Percentiles rank a stretch among this genome's conserved stretches.
These are phyloP conservation scores for Sporothrix inflata DNA, from an alignment of 2,329 filamentous ascomycete genomes.

Conservation along the genomic window DNA sequence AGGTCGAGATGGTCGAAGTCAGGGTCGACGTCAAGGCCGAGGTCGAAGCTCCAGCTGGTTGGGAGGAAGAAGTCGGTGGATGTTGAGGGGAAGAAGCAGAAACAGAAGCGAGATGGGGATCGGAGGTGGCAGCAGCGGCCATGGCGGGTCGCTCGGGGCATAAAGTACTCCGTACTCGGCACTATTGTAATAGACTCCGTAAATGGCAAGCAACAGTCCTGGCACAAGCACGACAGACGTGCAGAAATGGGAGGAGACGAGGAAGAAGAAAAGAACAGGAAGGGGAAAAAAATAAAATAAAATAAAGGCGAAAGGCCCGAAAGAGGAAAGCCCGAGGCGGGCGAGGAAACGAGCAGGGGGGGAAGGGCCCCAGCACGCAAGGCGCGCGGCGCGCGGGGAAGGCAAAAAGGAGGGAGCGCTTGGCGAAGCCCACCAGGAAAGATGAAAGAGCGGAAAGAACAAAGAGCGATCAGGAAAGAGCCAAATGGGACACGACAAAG, in stretches of 20 bases:
- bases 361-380: slow-evolving; percentile 15
- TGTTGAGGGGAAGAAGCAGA: not conserved
- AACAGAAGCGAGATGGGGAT: slow-evolving; percentile 4
- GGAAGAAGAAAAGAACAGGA: not conserved
- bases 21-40: not conserved
- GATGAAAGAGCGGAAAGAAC: not conserved
- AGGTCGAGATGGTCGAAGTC: not conserved
- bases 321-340: slow-evolving; percentile 13
- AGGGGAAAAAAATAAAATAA: not conserved
- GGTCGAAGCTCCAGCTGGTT: not conserved
- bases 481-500: not conserved
- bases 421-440: not conserved
- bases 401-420: not conserved
- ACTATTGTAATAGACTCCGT: not conserved
- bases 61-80: not conserved
- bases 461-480: not conserved
- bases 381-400: not conserved
- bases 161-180: not conserved
- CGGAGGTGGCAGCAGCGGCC: slow-evolving; percentile 10
- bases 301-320: not conserved
- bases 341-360: not conserved
- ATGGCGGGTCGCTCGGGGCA: slow-evolving; percentile 12
- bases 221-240: slow-evolving; percentile 16
- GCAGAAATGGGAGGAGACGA: not conserved
- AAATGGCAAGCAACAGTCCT: not conserved